Evolutionary conservation across 2,329 filamentous ascomycete genomes (phyloP), one percentile per base, ranked within the genome.

Genomic region (Aspergillus sclerotialis): DNA sequence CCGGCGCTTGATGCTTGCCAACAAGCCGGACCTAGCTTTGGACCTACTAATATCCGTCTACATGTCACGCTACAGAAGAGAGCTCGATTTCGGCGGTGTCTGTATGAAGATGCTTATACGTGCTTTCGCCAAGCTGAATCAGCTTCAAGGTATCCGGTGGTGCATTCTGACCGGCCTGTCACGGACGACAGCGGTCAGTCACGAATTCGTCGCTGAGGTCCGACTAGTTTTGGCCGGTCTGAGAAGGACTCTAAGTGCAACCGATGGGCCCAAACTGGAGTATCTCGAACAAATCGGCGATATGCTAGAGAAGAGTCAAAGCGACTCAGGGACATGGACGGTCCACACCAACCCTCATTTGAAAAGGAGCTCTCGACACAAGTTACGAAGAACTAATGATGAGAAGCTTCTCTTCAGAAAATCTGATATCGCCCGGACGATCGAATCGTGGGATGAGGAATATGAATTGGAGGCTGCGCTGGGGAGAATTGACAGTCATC

Each of bases 71-170:
- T 63, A 58, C 50, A 53, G 53, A 8, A 50, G 48, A 2, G 39
- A 46, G 13, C 38, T 49, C 10, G 47, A 50, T 1, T 64, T 65
- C 34, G 53, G 62, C 30, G 54, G 53, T n/a, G 49, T 58, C 6
- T 56, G 52, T 31, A 48, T 65, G 44, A 61, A 63, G 37, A 53
- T 64, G 41, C 49, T 64, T 28, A 27, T 60, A 11, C 59, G 61
- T 13, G 57, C 53, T 6, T 63, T 56, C 28, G 48, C 55, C 2
- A 35, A 36, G 2, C 34, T 40, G 4, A 45, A 49, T 4, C 53
- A 61, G 19, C 34, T 58, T 6, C 46, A 50, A n/a, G 63, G 62
- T 2, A 41, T 64, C 3, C 59, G 61, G 31, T 65, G 63, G 63
- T 63, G 60, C 31, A 50, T 65, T 26, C 33, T 63, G 33, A 58